Base-by-base conservation (phyloP, 768 basidiomycete genomes). In the Cyclocybe aegerita region DNA sequence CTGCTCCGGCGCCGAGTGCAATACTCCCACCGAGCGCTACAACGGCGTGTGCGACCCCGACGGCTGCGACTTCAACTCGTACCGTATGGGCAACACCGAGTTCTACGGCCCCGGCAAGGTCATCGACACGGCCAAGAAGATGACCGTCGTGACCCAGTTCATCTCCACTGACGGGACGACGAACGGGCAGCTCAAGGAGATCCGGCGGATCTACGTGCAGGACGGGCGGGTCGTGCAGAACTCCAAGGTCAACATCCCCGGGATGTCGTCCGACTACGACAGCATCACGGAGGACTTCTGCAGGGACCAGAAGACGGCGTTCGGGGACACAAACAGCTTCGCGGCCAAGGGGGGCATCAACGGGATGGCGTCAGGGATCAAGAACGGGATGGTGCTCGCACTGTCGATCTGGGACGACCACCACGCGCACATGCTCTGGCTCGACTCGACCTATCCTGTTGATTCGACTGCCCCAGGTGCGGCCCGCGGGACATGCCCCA, bases 41-140 rank as follows among this genome's bases (percentile, higher is more conserved):
- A 67, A 58, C 52, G 72, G 74, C 46, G 60, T 76, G 34, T 83
- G 81, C 65, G 80, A 83, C 65, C 68, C 70, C 48, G 79, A 78
- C 54, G 80, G 81, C 33, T 83, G 81, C 66, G 81, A 82, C 59
- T 83, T 80, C 75, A 83, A 81, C 75, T 78, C 81, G 11, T 83
- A 63, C 73, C 79, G 80, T 55, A 72, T 78, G 75, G 80, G 80
- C 35, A 63, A 68, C 60, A 62, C 58, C 49, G 49, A 60, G 41
- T 82, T 81, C 77, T 72, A 73, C 62, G 81, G 81, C 17, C 59
- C 64, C 8, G 73, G 74, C 42, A 54, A 60, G 63, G 78, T 68
- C 17, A 50, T 59, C 53, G 49, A 59, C 41, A 59, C 58, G 50
- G 54, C 33, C 49, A 54, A 53, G 43, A 68, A 68, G 56, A 70